phyloP scores from a whole-genome alignment of 1,284 basidiomycete genomes.

The Crepidotus sp. region DNA sequence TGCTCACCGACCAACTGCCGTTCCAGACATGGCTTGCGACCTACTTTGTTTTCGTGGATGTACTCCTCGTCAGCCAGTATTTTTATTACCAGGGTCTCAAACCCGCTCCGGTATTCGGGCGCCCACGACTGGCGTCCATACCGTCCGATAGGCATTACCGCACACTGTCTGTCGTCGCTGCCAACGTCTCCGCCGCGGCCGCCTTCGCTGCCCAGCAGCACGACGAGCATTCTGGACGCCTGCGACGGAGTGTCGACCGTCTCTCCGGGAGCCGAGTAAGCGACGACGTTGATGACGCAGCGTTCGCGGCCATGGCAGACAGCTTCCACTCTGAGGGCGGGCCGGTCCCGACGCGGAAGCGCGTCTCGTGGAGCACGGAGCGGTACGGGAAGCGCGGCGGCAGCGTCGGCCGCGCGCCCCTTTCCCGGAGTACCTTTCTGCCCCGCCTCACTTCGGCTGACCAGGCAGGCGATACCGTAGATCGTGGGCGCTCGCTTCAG shows the following conservation, averaged over 20 bases:
- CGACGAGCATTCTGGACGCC: conserved; percentile 20
- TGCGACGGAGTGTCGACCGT: conserved; percentile 21
- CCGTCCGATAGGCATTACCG: conserved; percentile 53
- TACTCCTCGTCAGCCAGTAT: conserved; percentile 67
- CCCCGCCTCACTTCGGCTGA: conserved; percentile 20
- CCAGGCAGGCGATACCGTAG: conserved; percentile 22
- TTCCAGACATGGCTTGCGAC: conserved; percentile 76
- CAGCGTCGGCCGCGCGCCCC: conserved; percentile 31
- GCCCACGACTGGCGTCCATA: conserved; percentile 37
- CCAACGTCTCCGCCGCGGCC: conserved; percentile 58
- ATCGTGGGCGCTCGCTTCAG: conserved; percentile 40
- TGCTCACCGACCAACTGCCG: neutral
- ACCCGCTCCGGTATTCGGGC: conserved; percentile 28
- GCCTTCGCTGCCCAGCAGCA: conserved; percentile 57
- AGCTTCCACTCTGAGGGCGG: conserved; percentile 67
- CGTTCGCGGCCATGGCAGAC: conserved; percentile 47
- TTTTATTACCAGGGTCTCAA: conserved; percentile 51
- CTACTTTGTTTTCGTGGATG: conserved; percentile 81
- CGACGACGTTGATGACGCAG: conserved; percentile 44
- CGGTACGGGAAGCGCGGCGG: conserved; percentile 35
- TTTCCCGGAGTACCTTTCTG: conserved; percentile 23
- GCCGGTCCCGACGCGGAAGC: conserved; percentile 37
- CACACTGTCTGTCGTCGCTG: conserved; percentile 55
- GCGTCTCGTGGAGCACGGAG: conserved; percentile 61
- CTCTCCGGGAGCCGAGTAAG: conserved; percentile 30